Percentiles rank a stretch among this genome's conserved stretches.
Conservation (phyloP, 495 filamentous ascomycete genomes). For the Neurospora discreta region DNA sequence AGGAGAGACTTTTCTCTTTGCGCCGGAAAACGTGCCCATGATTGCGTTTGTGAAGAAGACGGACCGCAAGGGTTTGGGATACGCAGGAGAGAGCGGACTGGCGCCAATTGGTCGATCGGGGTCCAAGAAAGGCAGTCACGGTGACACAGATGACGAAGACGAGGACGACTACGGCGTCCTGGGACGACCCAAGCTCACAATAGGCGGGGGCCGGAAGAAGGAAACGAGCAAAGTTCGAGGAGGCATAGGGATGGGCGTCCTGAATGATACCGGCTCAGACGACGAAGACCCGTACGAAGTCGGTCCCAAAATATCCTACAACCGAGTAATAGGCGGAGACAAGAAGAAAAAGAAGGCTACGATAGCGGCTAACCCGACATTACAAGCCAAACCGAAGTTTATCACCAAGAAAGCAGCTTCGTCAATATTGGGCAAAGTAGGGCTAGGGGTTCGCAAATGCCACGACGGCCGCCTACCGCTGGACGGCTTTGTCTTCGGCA, state of each 20-base stretch:
- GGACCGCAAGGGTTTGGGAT: conserved; percentile 76
- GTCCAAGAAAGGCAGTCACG: conserved; percentile 8
- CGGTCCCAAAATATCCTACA: conserved; percentile 87
- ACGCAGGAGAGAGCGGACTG: conserved; percentile 53
- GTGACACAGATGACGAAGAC: conserved; percentile 37
- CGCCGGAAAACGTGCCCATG: conserved; percentile 74
- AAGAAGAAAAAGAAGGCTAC: conserved; percentile 67
- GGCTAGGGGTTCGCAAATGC: conserved; percentile 59
- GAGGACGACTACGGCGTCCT: conserved; percentile 29
- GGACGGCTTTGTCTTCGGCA: conserved; percentile 72
- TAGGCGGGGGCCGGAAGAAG: conserved; percentile 18
- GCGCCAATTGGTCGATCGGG: conserved; percentile 12
- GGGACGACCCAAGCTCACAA: conserved; percentile 19
- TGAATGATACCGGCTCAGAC: conserved; percentile 96
- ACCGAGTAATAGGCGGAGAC: conserved; percentile 68
- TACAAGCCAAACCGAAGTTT: conserved; percentile 62
- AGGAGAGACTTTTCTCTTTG: conserved; percentile 63
- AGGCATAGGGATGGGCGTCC: conserved; percentile 76
- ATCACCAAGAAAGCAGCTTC: conserved; percentile 58
- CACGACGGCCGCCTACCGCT: conserved; percentile 81
- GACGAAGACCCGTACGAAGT: conserved; percentile 93
- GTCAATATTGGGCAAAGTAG: conserved; percentile 35
- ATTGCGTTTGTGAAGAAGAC: conserved; percentile 65
- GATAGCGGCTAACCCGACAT: conserved; percentile 47
- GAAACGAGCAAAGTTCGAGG: conserved; percentile 44